phyloP scores from a whole-genome alignment of 1,284 basidiomycete genomes.

The Leucoagaricus sp. region DNA sequence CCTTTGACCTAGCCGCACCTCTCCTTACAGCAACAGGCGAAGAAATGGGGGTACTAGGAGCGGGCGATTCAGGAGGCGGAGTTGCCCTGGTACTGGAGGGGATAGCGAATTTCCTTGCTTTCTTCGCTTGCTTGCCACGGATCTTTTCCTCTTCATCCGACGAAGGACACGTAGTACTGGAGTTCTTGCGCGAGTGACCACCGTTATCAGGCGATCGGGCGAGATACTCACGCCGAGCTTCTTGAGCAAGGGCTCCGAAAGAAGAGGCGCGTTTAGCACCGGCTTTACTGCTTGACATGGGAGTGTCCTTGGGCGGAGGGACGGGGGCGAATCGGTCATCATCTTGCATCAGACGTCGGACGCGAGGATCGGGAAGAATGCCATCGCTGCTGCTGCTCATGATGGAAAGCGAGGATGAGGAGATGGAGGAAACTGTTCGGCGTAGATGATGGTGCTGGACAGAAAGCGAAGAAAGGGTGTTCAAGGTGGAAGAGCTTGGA shows the following conservation, averaged over 20 bases:
- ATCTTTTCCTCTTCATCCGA: constrained; percentile 78
- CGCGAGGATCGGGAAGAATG: constrained; percentile 39
- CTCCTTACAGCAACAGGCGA: constrained; percentile 12
- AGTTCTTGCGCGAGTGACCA: constrained; percentile 27
- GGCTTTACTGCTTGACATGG: constrained; percentile 18
- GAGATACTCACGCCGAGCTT: constrained; percentile 31
- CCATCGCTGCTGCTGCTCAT: constrained; percentile 34
- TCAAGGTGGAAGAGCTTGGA: constrained; percentile 67
- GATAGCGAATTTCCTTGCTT: constrained; percentile 48
- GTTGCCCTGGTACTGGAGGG: constrained; percentile 31
- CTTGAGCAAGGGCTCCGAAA: constrained; percentile 46
- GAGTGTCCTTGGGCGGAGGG: constrained; percentile 33
- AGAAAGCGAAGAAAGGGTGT: constrained; percentile 41
- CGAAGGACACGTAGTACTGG: constrained; percentile 49
- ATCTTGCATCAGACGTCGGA: constrained; percentile 36
- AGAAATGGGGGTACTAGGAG: constrained; percentile 18
- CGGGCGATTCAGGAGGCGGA: constrained; percentile 24
- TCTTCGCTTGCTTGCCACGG: constrained; percentile 61
- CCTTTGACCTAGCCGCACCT: background rate
- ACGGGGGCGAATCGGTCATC: constrained; percentile 20
- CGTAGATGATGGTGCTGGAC: constrained; percentile 35
- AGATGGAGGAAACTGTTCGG: constrained; percentile 43
- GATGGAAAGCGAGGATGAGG: constrained; percentile 39
- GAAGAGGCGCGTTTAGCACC: constrained; percentile 49
- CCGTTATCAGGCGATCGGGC: constrained; percentile 20